Conservation (phyloP, 1,284 basidiomycete genomes). For the Boletus mariae region DNA sequence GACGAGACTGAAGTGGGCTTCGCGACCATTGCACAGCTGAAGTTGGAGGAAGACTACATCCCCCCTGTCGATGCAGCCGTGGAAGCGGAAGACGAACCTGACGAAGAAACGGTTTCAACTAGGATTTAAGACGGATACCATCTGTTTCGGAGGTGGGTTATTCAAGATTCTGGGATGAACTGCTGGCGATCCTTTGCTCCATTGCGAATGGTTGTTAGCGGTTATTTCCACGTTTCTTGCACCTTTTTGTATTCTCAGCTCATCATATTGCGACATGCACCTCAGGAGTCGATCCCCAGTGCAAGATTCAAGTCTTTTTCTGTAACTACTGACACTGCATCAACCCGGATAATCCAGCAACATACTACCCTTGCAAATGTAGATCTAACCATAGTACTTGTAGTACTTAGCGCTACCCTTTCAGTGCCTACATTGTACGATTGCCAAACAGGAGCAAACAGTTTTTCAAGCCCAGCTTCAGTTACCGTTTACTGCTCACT, state of each 20-base stretch:
- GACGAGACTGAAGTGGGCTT: slow-evolving; percentile 36
- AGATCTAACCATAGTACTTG: background rate
- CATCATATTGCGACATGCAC: slow-evolving; percentile 3
- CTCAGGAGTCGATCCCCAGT: background rate
- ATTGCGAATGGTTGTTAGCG: slow-evolving; percentile 31
- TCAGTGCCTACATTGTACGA: background rate
- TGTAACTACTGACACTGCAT: background rate
- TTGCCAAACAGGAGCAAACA: slow-evolving; percentile 28
- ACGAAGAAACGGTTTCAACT: slow-evolving; percentile 16
- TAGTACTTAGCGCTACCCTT: background rate
- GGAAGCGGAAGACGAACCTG: slow-evolving; percentile 24
- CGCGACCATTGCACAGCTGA: slow-evolving; percentile 30
- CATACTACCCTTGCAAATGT: background rate
- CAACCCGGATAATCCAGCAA: background rate
- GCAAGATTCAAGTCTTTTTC: background rate
- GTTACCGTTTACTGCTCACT: background rate
- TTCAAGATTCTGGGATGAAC: slow-evolving; percentile 31
- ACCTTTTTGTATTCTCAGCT: slow-evolving; percentile 41
- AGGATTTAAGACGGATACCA: slow-evolving; percentile 9
- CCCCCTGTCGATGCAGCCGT: slow-evolving; percentile 13
- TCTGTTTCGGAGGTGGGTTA: slow-evolving; percentile 9
- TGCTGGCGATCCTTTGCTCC: slow-evolving; percentile 33
- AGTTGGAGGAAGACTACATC: slow-evolving; percentile 26
- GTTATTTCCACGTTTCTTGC: slow-evolving; percentile 35
- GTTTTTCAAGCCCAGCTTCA: background rate